These are phyloP conservation scores for Talaromyces sp. DNA, from an alignment of 2,329 filamentous ascomycete species.

Conservation along the genomic window DNA sequence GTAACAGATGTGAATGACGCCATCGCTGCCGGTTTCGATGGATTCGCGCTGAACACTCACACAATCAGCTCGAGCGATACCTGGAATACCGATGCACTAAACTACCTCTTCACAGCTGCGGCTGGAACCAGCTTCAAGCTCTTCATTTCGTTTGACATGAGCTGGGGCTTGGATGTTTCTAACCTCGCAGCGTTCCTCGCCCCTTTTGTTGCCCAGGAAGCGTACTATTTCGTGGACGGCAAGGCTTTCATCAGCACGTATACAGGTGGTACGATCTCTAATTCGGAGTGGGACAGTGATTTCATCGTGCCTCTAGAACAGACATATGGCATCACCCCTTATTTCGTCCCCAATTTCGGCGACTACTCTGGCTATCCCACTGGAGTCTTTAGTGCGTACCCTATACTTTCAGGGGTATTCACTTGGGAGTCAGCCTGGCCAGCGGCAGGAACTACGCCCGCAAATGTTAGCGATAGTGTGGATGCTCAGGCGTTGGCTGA, in stretches of 20 bases:
- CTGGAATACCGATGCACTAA: constrained; percentile 7
- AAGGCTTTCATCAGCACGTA: constrained; percentile 12
- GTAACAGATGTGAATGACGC: constrained; percentile 10
- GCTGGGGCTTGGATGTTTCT: constrained; percentile 9
- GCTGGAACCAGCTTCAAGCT: constrained; percentile 5
- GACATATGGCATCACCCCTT: constrained; percentile 7
- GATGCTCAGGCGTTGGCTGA: background rate
- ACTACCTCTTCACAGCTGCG: constrained; percentile 8
- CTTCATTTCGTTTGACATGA: constrained; percentile 14
- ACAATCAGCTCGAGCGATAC: constrained; percentile 12
- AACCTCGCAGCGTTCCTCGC: constrained; percentile 4
- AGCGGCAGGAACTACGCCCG: background rate
- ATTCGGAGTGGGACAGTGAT: background rate
- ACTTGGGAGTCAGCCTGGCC: constrained; percentile 12
- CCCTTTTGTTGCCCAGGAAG: constrained; percentile 2
- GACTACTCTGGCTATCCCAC: constrained; percentile 6
- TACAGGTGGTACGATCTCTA: constrained; percentile 4
- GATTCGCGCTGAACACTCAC: constrained; percentile 12
- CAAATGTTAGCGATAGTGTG: constrained; percentile 6
- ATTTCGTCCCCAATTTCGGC: constrained; percentile 12
- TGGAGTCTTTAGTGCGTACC: constrained; percentile 5
- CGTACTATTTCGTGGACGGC: constrained; percentile 8
- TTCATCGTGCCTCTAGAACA: constrained; percentile 4
- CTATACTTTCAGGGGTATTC: constrained; percentile 3
- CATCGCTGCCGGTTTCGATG: constrained; percentile 8